Conservation (phyloP, 2,329 filamentous ascomycete genomes). For the Fonsecaea multimorphosa region DNA sequence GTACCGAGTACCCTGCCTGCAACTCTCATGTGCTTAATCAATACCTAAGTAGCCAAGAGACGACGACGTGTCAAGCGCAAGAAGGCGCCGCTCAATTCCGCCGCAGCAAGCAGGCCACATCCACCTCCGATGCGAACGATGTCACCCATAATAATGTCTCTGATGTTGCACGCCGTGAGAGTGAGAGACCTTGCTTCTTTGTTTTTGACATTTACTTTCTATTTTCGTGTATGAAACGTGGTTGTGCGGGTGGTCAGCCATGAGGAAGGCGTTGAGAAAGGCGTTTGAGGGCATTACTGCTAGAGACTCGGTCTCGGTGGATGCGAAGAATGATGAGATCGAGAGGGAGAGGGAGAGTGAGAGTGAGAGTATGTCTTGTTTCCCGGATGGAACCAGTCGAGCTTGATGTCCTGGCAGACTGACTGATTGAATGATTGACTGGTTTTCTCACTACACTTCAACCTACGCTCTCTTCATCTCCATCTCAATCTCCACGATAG, state of each 20-base stretch:
- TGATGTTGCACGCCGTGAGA: too few species aligned
- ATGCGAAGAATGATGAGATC: slow-evolving; percentile 23
- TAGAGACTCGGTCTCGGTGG: slow-evolving; percentile 23
- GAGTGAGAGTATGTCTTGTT: slow-evolving; percentile 23
- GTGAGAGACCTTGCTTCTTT: too few species aligned
- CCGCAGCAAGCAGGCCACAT: too few species aligned
- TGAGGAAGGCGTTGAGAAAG: slow-evolving; percentile 32
- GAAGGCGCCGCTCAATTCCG: too few species aligned
- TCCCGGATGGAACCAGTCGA: not conserved
- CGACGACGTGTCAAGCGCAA: too few species aligned
- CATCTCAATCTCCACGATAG: not conserved
- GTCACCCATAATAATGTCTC: too few species aligned
- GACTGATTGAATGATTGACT: not conserved
- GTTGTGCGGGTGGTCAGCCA: too few species aligned
- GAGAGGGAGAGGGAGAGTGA: slow-evolving; percentile 18
- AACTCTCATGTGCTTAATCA: too few species aligned
- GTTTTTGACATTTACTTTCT: too few species aligned
- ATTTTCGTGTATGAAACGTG: too few species aligned
- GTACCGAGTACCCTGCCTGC: too few species aligned
- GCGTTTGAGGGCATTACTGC: slow-evolving; percentile 26
- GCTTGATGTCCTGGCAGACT: not conserved
- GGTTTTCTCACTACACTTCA: not conserved
- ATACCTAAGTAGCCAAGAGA: not conserved
- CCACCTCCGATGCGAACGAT: too few species aligned
- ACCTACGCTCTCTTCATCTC: not conserved